These are phyloP conservation scores for Pleurotus giganteus DNA, from an alignment of 768 basidiomycete genomes.

Conservation along the genomic window DNA sequence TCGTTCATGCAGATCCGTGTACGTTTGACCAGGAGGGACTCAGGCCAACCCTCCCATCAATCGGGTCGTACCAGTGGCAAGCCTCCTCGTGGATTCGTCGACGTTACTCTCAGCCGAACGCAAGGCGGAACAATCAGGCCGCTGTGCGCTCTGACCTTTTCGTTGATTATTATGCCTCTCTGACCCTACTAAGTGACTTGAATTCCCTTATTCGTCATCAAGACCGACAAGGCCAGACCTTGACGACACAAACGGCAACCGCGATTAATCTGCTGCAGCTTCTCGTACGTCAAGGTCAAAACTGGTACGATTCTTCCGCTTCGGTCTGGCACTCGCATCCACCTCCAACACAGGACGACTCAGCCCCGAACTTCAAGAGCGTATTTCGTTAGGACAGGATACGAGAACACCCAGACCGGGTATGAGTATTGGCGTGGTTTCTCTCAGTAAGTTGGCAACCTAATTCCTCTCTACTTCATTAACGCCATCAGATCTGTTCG, in stretches of 20 bases:
- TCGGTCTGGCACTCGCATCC: neutral
- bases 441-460: constrained; percentile 52
- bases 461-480: too few relatives aligned
- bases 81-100: constrained; percentile 23
- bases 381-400: constrained; percentile 40
- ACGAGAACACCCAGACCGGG: constrained; percentile 17
- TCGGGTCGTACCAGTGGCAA: neutral
- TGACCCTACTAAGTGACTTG: constrained; percentile 13
- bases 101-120: constrained; percentile 34
- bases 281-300: constrained; percentile 44
- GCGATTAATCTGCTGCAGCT: constrained; percentile 49
- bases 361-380: constrained; percentile 45
- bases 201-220: constrained; percentile 18
- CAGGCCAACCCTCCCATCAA: neutral
- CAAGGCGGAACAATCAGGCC: constrained; percentile 33
- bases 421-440: constrained; percentile 47
- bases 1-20: constrained; percentile 30
- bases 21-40: constrained; percentile 24
- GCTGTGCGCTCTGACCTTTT: constrained; percentile 24
- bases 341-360: constrained; percentile 24
- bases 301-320: constrained; percentile 31
- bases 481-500: constrained; percentile 40
- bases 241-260: constrained; percentile 23
- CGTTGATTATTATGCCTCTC: neutral
- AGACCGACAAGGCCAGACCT: neutral